Base-by-base conservation (phyloP, 1,284 basidiomycete genomes). In the Cryptococcus sp. region DNA sequence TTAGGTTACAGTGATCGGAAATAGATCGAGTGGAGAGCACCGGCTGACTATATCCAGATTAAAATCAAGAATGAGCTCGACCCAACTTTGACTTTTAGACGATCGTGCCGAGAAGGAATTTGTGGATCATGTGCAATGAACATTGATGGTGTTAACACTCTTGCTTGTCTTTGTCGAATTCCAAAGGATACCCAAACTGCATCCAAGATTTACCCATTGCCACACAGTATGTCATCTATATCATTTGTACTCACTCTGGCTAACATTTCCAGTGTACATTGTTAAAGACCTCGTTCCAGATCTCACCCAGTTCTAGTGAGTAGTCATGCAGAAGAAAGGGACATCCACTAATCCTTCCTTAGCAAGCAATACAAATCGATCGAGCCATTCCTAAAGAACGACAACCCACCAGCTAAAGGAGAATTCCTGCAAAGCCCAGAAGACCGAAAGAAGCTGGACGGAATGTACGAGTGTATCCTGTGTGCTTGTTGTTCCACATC, bases 61-160 rank as follows among this genome's bases (percentile, higher is more conserved):
- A 98, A 98, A 81, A 97, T 98, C 77, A 98, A 98, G 85, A 98
- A 98, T 78, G 94, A 98, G 78, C 74, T 94, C 32, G 95, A 98
- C 80, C 89, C 95, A 5, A 96, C 95, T 2, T 82, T 98, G 46
- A 97, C 94, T 14, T 98, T 98, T 83, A 87, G 94, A 57, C 86
- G 94, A 56, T 96, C 91, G 35, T 98, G 95, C 83, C 82, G 95
- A 64, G 95, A 98, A 81, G 95, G 95, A 60, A 98, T 98, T 70
- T 98, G 96, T 72, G 96, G 95, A 46, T 94, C 90, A 14, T 98
- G 95, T 75, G 94, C 95, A 59, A 97, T 98, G 95, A 98, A 98
- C 83, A 91, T 98, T 73, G 88, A 98, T 77, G 95, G 95, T 59
- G 86, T 90, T 78, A 98, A 98, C 83, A 98, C 95, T 3, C 86